Base-by-base conservation (phyloP, 176 grass and related monocot species). In the Pontederia crassipes region DNA sequence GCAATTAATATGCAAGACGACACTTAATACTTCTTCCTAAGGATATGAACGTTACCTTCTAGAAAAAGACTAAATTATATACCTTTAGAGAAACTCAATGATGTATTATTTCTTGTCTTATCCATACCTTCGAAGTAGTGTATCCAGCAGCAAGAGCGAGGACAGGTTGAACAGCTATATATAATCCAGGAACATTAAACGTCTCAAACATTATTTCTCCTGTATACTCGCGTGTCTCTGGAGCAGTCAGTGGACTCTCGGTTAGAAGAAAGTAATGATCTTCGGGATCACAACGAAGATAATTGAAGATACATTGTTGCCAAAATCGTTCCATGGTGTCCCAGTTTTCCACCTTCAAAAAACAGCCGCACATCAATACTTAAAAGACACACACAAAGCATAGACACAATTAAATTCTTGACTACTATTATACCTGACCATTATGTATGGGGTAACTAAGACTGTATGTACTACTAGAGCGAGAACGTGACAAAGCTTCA, bases 131-230 rank as follows among this genome's bases (percentile, higher is more conserved):
- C 7, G 88, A 80, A 53, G 87, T 89, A 50, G 87, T 98, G 72
- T 98, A 98, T 53, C 93, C 93, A 46, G 93, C 87, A 8, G 93
- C 93, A 9, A 98, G 88, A 7, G 93, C 93, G 66, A 92, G 88
- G 52, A 98, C 93, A 27, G 93, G 93, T 49, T 98, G 93, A 11
- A 89, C 84, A 8, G 79, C 93, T 15, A 98, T 89, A 74, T 98
- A 98, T 14, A 98, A 73, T 13, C 93, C 93, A 11, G 93, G 93
- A 65, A 92, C 72, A 79, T 98, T 98, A 68, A 98, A 98, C 2
- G 93, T 98, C 68, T 98, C 93, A 47, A 98, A 98, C 93, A 98
- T 98, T 66, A 98, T 98, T 71, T 98, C 93, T 55, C 87, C 93
- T 0, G 87, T 80, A 67, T 92, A 98, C 64, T 98, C 93, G 8